phyloP scores from a whole-genome alignment of 2,329 filamentous ascomycete species.

The Penicillium brasilianum region DNA sequence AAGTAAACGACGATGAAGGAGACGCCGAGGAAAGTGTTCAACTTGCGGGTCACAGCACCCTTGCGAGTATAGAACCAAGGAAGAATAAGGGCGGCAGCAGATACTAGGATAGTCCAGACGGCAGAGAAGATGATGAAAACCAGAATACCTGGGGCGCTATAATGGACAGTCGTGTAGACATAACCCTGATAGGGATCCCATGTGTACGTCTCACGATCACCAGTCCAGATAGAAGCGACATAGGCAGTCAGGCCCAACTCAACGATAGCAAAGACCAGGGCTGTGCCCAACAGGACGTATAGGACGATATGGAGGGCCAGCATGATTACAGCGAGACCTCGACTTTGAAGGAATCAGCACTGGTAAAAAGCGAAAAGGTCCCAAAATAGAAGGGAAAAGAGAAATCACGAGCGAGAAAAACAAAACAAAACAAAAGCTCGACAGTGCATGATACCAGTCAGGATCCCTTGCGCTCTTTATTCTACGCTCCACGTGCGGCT shows the following conservation, averaged over 20 bases:
- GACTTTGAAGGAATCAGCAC: background rate
- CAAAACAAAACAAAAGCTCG: background rate
- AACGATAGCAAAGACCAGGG: conserved; percentile 33
- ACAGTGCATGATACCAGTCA: background rate
- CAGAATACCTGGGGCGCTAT: conserved; percentile 28
- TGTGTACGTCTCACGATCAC: background rate
- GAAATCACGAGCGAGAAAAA: background rate
- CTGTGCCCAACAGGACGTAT: conserved; percentile 30
- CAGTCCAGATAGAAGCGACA: conserved; percentile 16
- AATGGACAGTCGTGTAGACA: conserved; percentile 19
- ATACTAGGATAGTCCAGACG: conserved; percentile 35
- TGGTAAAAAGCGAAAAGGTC: background rate
- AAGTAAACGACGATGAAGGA: conserved; percentile 31
- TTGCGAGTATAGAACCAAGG: conserved; percentile 29
- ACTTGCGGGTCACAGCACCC: conserved; percentile 19
- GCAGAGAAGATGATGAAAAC: conserved; percentile 34
- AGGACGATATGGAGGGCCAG: conserved; percentile 33
- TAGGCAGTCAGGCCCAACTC: conserved; percentile 37
- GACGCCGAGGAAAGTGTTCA: conserved; percentile 31
- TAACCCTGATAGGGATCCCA: conserved; percentile 16
- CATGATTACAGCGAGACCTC: conserved; percentile 18
- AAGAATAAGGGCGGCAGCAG: conserved; percentile 25
- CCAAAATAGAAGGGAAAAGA: background rate
- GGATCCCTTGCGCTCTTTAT: conserved; percentile 22
- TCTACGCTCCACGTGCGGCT: conserved; percentile 15